Conservation (phyloP, 305 asterid species). For the Solanum chacoense region DNA sequence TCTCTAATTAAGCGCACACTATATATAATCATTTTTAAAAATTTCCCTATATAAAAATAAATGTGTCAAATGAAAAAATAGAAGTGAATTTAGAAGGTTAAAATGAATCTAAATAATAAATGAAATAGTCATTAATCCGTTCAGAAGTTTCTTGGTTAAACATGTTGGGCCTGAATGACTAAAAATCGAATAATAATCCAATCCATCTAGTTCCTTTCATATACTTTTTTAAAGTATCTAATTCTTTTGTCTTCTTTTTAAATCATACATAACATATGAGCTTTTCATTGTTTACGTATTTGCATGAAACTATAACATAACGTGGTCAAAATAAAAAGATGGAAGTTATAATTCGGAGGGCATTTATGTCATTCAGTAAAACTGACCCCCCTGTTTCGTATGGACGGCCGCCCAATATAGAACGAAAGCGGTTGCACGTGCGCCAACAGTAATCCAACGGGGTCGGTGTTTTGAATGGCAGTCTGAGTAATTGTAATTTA, state of each 20-base stretch:
- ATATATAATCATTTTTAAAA: no score
- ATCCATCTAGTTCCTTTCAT: background rate
- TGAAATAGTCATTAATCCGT: no score
- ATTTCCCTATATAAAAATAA: background rate
- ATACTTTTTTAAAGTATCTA: background rate
- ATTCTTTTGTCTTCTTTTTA: background rate
- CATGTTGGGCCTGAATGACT: background rate
- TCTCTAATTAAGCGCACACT: background rate
- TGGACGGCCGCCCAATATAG: slow-evolving; percentile 1
- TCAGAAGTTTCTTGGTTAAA: background rate
- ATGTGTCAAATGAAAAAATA: background rate
- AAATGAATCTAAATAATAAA: no score
- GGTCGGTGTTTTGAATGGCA: background rate
- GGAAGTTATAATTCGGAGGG: background rate
- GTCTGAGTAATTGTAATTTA: background rate
- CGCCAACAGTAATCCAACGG: background rate
- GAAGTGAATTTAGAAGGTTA: no score
- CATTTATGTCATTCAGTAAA: background rate
- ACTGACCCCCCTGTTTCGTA: background rate
- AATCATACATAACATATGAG: background rate
- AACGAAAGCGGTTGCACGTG: background rate
- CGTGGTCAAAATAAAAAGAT: background rate
- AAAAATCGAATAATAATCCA: background rate
- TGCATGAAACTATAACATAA: background rate
- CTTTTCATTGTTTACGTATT: background rate